Conservation (phyloP, 2,329 filamentous ascomycete species). For the Thelonectria discophora region DNA sequence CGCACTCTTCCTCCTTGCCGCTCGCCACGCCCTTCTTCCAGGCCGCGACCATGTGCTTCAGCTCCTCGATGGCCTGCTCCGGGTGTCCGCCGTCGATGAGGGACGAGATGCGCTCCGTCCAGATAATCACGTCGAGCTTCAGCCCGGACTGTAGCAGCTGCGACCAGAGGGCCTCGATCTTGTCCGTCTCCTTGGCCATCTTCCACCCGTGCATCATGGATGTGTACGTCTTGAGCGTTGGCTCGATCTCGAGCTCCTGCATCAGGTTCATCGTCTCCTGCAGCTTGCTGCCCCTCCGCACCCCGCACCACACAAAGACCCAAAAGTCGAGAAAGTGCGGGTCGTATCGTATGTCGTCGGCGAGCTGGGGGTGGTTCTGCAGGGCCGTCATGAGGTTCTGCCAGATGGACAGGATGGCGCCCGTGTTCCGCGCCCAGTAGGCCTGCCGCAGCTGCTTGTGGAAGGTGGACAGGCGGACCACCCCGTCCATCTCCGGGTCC, state of each 20-base stretch:
- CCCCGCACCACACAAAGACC: slow-evolving; percentile 52
- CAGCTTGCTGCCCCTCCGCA: slow-evolving; percentile 41
- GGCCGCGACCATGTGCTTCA: slow-evolving; percentile 70
- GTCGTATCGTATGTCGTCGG: slow-evolving; percentile 44
- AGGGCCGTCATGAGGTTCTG: slow-evolving; percentile 42
- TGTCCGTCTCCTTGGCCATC: slow-evolving; percentile 64
- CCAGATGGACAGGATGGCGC: slow-evolving; percentile 47
- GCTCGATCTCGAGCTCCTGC: slow-evolving; percentile 59
- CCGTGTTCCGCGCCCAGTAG: slow-evolving; percentile 43
- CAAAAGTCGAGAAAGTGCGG: slow-evolving; percentile 52
- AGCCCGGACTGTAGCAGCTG: slow-evolving; percentile 66
- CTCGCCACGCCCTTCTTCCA: slow-evolving; percentile 60
- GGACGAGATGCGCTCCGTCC: slow-evolving; percentile 75
- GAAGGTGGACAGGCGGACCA: slow-evolving; percentile 29
- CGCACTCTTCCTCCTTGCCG: slow-evolving; percentile 44
- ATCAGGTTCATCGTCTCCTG: slow-evolving; percentile 55
- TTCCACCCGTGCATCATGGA: slow-evolving; percentile 77
- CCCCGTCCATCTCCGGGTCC: slow-evolving; percentile 15
- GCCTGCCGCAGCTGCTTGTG: slow-evolving; percentile 45
- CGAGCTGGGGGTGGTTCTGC: slow-evolving; percentile 37
- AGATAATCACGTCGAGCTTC: slow-evolving; percentile 70
- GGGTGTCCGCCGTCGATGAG: slow-evolving; percentile 66
- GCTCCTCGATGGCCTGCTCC: slow-evolving; percentile 66
- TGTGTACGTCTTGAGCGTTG: slow-evolving; percentile 74
- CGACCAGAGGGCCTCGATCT: slow-evolving; percentile 73